Conservation (phyloP, 495 filamentous ascomycete genomes). For the Lasiosphaeria hispida region DNA sequence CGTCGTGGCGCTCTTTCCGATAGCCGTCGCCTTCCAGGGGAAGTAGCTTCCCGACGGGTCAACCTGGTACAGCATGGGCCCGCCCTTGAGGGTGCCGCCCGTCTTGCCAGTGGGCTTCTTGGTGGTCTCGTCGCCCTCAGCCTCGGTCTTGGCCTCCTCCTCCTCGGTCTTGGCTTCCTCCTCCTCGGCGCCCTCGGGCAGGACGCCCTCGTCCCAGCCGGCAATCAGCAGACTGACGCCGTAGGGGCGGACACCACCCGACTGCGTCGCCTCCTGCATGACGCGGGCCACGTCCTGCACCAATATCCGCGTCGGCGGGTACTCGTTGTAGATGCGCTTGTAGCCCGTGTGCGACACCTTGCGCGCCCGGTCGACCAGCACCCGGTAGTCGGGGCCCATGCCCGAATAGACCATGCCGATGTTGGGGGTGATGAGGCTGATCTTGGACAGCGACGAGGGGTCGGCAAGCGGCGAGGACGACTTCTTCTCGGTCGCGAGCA, state of each 20-base stretch:
- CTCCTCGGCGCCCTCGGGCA: conserved; percentile 69
- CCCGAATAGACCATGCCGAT: conserved; percentile 99
- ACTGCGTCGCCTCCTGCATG: conserved; percentile 98
- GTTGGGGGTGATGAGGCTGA: conserved; percentile 96
- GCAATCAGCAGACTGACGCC: conserved; percentile 93
- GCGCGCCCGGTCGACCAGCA: conserved; percentile 94
- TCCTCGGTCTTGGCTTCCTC: conserved; percentile 54
- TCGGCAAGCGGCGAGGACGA: conserved; percentile 95
- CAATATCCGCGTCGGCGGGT: conserved; percentile 96
- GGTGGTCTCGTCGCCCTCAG: conserved; percentile 52
- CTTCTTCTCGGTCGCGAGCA: conserved; percentile 99
- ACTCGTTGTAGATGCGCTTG: conserved; percentile 99
- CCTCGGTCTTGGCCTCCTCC: conserved; percentile 42
- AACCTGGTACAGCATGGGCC: conserved; percentile 96
- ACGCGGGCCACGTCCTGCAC: conserved; percentile 97
- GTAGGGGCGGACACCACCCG: conserved; percentile 96
- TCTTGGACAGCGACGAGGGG: conserved; percentile 90
- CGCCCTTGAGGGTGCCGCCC: conserved; percentile 91
- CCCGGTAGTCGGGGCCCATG: conserved; percentile 98
- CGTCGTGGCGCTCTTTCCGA: conserved; percentile 96
- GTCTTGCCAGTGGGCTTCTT: conserved; percentile 78
- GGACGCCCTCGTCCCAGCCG: conserved; percentile 95
- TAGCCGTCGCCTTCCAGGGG: conserved; percentile 98
- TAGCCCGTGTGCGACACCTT: conserved; percentile 99
- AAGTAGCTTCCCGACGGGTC: conserved; percentile 97